Percentiles rank a stretch among this genome's conserved stretches.
Evolutionary conservation across 441 rosid genomes (phyloP).

Genomic region (Gossypium laxum): DNA sequence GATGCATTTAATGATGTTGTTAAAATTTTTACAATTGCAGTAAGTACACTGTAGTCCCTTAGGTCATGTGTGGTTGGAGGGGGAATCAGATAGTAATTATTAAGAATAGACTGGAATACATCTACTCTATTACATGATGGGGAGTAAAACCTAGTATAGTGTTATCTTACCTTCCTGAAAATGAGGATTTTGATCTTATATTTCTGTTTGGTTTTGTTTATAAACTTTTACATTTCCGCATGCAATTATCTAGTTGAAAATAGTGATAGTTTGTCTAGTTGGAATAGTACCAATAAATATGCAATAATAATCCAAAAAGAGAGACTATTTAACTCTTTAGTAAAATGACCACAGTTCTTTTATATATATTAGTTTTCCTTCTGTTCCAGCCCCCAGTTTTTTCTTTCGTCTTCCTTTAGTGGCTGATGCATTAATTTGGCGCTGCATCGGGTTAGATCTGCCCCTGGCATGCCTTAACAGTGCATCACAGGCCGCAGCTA

Average conservation of each 20-base stretch:
- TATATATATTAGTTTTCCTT: neutral
- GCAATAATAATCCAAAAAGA: neutral
- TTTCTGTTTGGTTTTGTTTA: neutral
- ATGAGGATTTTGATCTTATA: neutral
- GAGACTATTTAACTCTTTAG: neutral
- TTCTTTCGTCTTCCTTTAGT: neutral
- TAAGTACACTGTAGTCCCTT: slow-evolving; percentile 29
- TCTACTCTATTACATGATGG: neutral
- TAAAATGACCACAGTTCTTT: neutral
- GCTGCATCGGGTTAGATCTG: neutral
- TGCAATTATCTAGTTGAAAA: neutral
- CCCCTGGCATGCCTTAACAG: neutral
- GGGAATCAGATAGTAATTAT: neutral
- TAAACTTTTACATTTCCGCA: neutral
- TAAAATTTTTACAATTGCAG: slow-evolving; percentile 79
- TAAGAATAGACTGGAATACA: neutral
- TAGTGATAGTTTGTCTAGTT: slow-evolving; percentile 1
- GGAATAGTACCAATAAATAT: neutral
- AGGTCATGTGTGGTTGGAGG: neutral
- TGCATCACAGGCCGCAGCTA: neutral
- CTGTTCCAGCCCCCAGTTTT: neutral
- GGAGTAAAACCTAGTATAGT: neutral
- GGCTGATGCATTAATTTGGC: neutral
- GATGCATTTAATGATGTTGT: slow-evolving; percentile 64
- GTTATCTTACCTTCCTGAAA: neutral